phyloP scores from a whole-genome alignment of 805 yeast genomes.

The Wickerhamomyces kurtzmanii region DNA sequence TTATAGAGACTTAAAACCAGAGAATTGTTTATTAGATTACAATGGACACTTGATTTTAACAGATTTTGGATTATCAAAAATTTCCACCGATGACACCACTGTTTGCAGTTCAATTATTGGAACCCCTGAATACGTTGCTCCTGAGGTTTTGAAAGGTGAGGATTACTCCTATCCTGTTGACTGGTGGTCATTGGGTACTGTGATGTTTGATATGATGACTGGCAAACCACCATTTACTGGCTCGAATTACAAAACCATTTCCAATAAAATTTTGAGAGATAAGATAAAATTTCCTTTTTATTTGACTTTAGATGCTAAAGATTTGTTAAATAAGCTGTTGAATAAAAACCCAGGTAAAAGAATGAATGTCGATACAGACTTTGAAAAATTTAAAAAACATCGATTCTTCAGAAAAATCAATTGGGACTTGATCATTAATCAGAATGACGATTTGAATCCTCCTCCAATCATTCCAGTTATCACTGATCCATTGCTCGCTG shows the following conservation, averaged over 20 bases:
- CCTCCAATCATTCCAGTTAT: constrained; percentile 77
- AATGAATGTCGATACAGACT: constrained; percentile 41
- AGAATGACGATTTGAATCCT: no score
- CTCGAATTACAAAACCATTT: constrained; percentile 53
- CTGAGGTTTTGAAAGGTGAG: constrained; percentile 77
- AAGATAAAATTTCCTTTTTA: constrained; percentile 58
- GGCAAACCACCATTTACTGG: constrained; percentile 87
- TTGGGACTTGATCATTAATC: constrained; percentile 44
- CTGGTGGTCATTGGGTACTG: constrained; percentile 89
- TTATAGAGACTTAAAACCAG: constrained; percentile 84
- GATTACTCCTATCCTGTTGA: constrained; percentile 74
- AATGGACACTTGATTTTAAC: constrained; percentile 78
- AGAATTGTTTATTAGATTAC: constrained; percentile 70
- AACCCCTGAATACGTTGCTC: constrained; percentile 55
- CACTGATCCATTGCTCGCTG: constrained; percentile 69
- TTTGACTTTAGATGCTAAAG: constrained; percentile 68
- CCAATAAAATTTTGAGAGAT: constrained; percentile 58
- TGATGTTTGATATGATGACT: constrained; percentile 64
- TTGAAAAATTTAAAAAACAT: constrained; percentile 38
- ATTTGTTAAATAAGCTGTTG: constrained; percentile 51
- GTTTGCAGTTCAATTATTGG: constrained; percentile 29
- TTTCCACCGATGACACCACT: constrained; percentile 21
- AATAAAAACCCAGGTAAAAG: constrained; percentile 64
- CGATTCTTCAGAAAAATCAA: constrained; percentile 68
- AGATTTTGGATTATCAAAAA: constrained; percentile 69